Conservation (phyloP, 2,329 filamentous ascomycete species). For the Claviceps sp. region DNA sequence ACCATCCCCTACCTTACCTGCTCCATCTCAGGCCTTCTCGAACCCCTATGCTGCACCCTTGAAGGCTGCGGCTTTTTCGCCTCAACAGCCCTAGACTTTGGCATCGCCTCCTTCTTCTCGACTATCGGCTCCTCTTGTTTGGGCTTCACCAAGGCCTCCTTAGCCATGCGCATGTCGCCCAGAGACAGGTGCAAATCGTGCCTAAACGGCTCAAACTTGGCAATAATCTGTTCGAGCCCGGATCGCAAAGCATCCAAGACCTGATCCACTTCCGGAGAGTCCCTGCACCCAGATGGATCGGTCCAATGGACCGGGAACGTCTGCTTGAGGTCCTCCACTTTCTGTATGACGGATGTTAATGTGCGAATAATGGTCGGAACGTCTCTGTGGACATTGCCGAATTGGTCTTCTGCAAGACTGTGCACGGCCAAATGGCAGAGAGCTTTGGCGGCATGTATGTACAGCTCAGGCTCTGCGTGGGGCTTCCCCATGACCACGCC, state of each 20-base stretch:
- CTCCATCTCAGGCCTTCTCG: constrained; percentile 16
- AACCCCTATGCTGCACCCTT: constrained; percentile 10
- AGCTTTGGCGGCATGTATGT: constrained; percentile 58
- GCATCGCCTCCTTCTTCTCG: constrained; percentile 15
- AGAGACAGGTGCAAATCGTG: constrained; percentile 54
- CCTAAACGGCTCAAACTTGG: constrained; percentile 62
- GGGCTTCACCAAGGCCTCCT: constrained; percentile 40
- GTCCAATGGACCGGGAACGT: constrained; percentile 61
- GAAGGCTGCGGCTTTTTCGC: constrained; percentile 10
- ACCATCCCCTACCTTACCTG: constrained; percentile 11
- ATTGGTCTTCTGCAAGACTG: constrained; percentile 68
- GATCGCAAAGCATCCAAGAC: constrained; percentile 51
- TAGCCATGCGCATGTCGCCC: constrained; percentile 60
- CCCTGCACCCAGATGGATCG: constrained; percentile 46
- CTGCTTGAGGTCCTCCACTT: constrained; percentile 54
- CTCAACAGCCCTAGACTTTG: constrained; percentile 15
- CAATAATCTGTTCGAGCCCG: constrained; percentile 51
- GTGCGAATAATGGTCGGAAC: constrained; percentile 61
- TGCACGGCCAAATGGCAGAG: constrained; percentile 56
- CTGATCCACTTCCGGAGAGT: constrained; percentile 55
- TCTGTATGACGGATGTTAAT: constrained; percentile 54
- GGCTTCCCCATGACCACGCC: constrained; percentile 61
- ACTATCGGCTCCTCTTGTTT: background rate
- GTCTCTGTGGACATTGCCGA: constrained; percentile 74
- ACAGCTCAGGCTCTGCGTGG: constrained; percentile 53